Percentiles rank a stretch among this genome's conserved stretches.
Conservation (phyloP, 2,329 filamentous ascomycete genomes). For the Aspergillus bombycis region DNA sequence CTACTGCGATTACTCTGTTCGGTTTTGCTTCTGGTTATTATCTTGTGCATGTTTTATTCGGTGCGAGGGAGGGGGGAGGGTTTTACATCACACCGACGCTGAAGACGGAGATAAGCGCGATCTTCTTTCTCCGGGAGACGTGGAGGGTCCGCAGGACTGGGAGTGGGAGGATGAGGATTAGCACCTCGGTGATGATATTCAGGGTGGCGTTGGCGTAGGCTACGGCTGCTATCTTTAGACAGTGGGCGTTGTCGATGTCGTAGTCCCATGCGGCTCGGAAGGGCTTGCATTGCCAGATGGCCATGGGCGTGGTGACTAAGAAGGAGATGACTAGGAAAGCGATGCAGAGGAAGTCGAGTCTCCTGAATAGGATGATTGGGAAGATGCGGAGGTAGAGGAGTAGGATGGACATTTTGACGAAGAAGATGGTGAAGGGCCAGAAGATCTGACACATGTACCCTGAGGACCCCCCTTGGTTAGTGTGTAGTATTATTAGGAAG, state of each 20-base stretch:
- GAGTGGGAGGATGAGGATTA: background rate
- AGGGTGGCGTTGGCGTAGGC: constrained; percentile 5
- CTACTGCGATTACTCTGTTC: constrained; percentile 2
- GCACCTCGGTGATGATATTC: background rate
- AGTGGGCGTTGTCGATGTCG: background rate
- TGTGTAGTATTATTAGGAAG: background rate
- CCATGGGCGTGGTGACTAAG: constrained; percentile 1
- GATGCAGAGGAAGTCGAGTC: background rate
- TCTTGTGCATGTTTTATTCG: background rate
- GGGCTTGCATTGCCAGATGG: constrained; percentile 1
- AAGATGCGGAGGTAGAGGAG: constrained; percentile 8
- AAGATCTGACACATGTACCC: constrained; percentile 5
- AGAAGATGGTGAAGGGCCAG: constrained; percentile 6
- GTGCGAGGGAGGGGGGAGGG: background rate
- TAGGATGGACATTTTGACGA: constrained; percentile 5
- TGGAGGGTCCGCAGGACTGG: background rate
- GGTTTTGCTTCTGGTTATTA: background rate
- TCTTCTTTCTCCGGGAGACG: background rate
- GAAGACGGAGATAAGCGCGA: background rate
- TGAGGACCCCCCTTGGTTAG: background rate
- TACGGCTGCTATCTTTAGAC: background rate
- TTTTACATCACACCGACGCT: constrained; percentile 2
- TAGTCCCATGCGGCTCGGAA: constrained; percentile 1
- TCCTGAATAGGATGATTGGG: background rate
- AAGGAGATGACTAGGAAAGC: background rate